A percentile compares a stretch with the other conserved stretches of the same genome.
These are phyloP conservation scores for Debaryomyces udenii DNA, from an alignment of 1,139 yeast species.

Conservation along the genomic window DNA sequence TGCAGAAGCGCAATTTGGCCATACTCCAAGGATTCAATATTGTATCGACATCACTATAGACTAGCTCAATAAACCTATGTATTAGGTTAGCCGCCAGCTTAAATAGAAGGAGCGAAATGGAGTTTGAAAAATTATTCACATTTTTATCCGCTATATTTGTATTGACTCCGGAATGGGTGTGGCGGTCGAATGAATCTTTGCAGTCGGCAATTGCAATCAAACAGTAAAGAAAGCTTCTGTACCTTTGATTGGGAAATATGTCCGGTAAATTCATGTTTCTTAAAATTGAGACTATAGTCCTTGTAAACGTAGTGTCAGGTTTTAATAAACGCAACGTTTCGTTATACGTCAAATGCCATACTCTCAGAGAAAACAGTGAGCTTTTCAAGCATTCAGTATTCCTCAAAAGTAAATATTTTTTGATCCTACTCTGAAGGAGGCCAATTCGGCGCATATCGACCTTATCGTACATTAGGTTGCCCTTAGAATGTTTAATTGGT, in stretches of 20 bases:
- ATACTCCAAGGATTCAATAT: conserved; percentile 12
- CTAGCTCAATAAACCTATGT: conserved; percentile 13
- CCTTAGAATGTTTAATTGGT: not conserved
- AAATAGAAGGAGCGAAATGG: conserved; percentile 26
- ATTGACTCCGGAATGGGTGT: conserved; percentile 33
- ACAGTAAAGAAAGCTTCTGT: conserved; percentile 25
- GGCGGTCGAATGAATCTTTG: conserved; percentile 18
- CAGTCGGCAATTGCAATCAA: conserved; percentile 30
- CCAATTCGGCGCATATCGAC: not conserved
- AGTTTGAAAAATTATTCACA: conserved; percentile 17
- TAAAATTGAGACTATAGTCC: conserved; percentile 15
- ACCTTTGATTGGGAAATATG: conserved; percentile 12
- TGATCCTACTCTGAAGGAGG: conserved; percentile 9
- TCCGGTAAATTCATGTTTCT: conserved; percentile 17
- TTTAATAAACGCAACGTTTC: conserved; percentile 14
- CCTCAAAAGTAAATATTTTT: conserved; percentile 12
- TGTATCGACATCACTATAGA: conserved; percentile 5
- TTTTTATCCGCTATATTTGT: conserved; percentile 21
- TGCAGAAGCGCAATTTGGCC: conserved; percentile 14
- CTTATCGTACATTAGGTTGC: not conserved
- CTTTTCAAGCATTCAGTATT: conserved; percentile 10
- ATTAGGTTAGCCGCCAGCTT: conserved; percentile 23
- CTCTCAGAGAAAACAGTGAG: conserved; percentile 15
- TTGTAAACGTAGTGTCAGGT: conserved; percentile 12
- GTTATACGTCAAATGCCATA: conserved; percentile 15